phyloP scores from a whole-genome alignment of 1,284 basidiomycete species.

The Athelia sp. region DNA sequence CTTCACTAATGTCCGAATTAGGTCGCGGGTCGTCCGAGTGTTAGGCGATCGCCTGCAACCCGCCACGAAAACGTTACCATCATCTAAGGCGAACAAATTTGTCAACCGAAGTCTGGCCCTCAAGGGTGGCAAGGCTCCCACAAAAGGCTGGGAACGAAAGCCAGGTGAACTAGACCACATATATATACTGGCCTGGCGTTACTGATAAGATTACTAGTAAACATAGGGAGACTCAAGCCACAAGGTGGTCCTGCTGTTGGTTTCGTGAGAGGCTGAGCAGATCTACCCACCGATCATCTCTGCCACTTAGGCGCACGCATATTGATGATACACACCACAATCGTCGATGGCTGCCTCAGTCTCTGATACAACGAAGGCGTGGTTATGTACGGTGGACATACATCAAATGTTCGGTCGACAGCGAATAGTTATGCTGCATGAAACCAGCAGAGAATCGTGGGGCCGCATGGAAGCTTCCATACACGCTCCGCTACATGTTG shows the following conservation, averaged over 20 bases:
- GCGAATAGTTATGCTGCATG: too few species aligned
- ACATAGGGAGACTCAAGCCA: conserved; percentile 25
- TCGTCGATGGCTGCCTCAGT: too few species aligned
- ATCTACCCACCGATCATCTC: too few species aligned
- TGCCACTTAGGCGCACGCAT: too few species aligned
- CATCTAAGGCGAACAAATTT: conserved; percentile 21
- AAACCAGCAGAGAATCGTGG: too few species aligned
- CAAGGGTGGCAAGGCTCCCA: conserved; percentile 25
- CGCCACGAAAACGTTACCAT: conserved; percentile 18
- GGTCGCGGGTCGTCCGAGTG: conserved; percentile 26
- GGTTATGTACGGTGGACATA: too few species aligned
- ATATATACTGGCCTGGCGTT: not conserved
- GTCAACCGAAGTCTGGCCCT: conserved; percentile 24
- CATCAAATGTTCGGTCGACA: too few species aligned
- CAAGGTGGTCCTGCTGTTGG: conserved; percentile 21
- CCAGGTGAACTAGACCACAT: conserved; percentile 25
- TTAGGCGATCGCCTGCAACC: conserved; percentile 16
- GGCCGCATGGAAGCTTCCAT: too few species aligned
- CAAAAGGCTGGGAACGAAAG: conserved; percentile 38
- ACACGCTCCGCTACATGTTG: too few species aligned
- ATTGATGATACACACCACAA: too few species aligned
- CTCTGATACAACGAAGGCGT: too few species aligned
- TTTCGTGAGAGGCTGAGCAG: conserved; percentile 20
- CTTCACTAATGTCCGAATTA: conserved; percentile 12
- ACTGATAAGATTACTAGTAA: conserved; percentile 15